A percentile compares a stretch with the other conserved stretches of the same genome.
These are phyloP conservation scores for Aegilops speltoides DNA, from an alignment of 176 grass and related monocot genomes.

Conservation along the genomic window DNA sequence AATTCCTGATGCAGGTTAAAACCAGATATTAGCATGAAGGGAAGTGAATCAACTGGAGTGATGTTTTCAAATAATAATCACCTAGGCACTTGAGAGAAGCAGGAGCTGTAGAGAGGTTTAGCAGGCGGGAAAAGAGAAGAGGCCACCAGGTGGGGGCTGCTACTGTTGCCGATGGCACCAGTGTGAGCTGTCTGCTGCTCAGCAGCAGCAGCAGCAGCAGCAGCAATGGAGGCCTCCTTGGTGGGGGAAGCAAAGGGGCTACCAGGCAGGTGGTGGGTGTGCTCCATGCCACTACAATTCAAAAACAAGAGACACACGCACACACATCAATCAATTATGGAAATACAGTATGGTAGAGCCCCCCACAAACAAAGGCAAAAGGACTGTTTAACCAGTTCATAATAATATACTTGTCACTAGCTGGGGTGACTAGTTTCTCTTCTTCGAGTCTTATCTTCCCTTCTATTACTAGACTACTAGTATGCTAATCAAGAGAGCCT, in stretches of 20 bases:
- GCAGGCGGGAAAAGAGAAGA: conserved; percentile 52
- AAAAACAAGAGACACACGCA: conserved; percentile 34
- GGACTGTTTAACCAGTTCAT: conserved; percentile 12
- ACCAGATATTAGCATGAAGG: background rate
- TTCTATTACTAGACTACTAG: background rate
- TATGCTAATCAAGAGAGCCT: background rate
- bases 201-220: conserved; percentile 18
- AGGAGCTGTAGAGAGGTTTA: conserved; percentile 61
- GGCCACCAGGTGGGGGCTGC: conserved; percentile 37
- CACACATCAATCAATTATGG: conserved; percentile 27
- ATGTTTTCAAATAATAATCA: conserved; percentile 17
- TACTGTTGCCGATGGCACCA: conserved; percentile 21
- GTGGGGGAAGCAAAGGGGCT: conserved; percentile 70
- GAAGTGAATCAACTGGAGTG: background rate
- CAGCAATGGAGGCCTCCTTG: conserved; percentile 55
- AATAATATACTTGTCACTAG: background rate
- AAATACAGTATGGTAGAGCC: conserved; percentile 10
- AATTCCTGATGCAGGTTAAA: background rate
- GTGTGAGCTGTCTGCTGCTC: conserved; percentile 25
- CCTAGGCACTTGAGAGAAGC: conserved; percentile 88
- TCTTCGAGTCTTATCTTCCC: background rate
- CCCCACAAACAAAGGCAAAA: conserved; percentile 2
- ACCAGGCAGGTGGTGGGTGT: conserved; percentile 72
- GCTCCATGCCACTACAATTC: conserved; percentile 61
- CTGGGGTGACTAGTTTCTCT: conserved; percentile 18